Percentiles rank a stretch among this genome's conserved stretches.
These are phyloP conservation scores for Echinosophora koreensis DNA, from an alignment of 306 rosid genomes.

Conservation along the genomic window DNA sequence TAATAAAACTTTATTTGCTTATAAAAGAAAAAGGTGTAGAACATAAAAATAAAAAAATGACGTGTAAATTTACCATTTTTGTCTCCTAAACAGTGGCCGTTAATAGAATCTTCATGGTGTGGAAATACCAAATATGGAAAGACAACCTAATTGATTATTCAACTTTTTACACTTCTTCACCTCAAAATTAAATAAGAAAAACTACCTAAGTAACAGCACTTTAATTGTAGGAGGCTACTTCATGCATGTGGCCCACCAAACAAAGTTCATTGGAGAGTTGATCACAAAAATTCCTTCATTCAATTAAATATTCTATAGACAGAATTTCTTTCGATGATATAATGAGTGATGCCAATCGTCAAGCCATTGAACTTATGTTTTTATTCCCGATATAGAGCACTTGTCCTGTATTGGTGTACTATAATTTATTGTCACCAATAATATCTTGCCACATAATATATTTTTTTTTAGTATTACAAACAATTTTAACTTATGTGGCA, in stretches of 20 bases:
- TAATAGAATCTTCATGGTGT: background rate
- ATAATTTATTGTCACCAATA: too few species aligned
- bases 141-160: background rate
- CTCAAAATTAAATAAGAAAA: conserved; percentile 5
- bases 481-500: too few species aligned
- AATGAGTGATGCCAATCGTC: background rate
- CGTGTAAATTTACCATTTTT: too few species aligned
- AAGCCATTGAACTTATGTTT: conserved; percentile 3
- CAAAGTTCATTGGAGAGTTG: conserved; percentile 15
- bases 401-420: too few species aligned
- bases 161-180: background rate
- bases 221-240: background rate
- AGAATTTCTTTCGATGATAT: conserved; percentile 24
- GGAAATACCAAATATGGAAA: conserved; percentile 34
- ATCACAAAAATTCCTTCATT: background rate
- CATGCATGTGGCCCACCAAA: conserved; percentile 7
- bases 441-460: too few species aligned
- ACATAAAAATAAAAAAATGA: too few species aligned
- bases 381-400: background rate
- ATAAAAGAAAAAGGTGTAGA: too few species aligned
- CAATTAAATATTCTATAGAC: background rate
- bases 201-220: background rate
- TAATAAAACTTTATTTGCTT: too few species aligned
- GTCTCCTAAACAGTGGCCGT: too few species aligned
- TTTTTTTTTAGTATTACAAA: too few species aligned